Evolutionary conservation across 2,329 filamentous ascomycete genomes (phyloP), one percentile per base, ranked within the genome.

Genomic region (Colletotrichum coccodes): DNA sequence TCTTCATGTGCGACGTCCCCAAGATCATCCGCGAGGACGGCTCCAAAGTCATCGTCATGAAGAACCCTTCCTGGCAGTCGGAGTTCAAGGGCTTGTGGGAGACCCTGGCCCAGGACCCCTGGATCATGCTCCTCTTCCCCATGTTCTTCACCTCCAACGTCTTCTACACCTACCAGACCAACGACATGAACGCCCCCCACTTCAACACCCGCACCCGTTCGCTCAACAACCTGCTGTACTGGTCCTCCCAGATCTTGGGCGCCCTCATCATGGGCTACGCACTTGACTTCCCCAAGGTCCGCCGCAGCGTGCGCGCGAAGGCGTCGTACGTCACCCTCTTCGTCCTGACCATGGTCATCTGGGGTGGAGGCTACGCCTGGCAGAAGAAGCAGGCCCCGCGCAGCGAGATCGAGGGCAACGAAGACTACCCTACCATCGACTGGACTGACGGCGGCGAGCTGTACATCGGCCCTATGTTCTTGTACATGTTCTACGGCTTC

Each of bases 401-500:
- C 32, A 79, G 76, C 21, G 74, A 77, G 42, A 76, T 78, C 32
- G 71, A 72, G 42, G 69, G 71, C 49, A 18, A 50, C 4, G 30
- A 70, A 4, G 64, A 71, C n/a, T 79, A 75, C 71, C 32, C 58
- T 1, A 73, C 73, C 34, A 47, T 81, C 57, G 93, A 96, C 79
- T 96, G 92, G 90, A 86, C 83, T 2, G 85, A 89, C 63, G 80
- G 84, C 32, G 89, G 89, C 61, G 71, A 79, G 67, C 65, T 71
- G 26, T 96, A 92, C 77, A 85, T 91, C 67, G 94, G 92, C 0
- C 92, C 93, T 14, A 93, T 97, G 89, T 94, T 97, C 79, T 82
- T 97, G 60, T 97, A 94, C 84, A 93, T 97, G 75, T 95, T 95
- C 80, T 97, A 96, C 78, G 94, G 94, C 46, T 91, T 96, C 80